Evolutionary conservation across 2,329 filamentous ascomycete species (phyloP), one percentile per base, ranked within the genome.

Genomic region (Penicillium hordei): DNA sequence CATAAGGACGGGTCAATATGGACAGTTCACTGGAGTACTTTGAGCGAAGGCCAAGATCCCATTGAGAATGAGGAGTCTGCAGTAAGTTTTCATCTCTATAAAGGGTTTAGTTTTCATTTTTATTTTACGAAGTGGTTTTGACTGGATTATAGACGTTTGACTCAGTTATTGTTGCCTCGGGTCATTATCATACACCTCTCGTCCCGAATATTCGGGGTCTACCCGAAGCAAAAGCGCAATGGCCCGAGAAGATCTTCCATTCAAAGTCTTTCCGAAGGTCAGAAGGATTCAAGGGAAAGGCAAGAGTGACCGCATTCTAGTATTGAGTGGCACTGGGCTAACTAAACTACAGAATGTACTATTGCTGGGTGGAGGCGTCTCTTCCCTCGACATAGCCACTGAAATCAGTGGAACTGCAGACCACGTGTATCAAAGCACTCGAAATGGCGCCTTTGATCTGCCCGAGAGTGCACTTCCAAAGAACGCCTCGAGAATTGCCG

Each of bases 381-480:
- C 83, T 0, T 80, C 82, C 0, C 78, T 73, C 38, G 82, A 85
- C 60, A 83, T 84, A 23, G 81, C 82, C 4, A 77, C 78, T 42
- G 82, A 84, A 59, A 72, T 83, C n/a, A 74, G 77, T 2, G 68
- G 72, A 0, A 57, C 78, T 5, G 80, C 80, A 3, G 73, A 73
- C 3, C 74, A 65, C 0, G 75, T 83, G 8, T 82, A 79, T 60
- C 82, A 84, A 63, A 86, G 83, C 60, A 84, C 84, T 1, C 78
- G 87, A 25, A 81, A 82, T 27, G 86, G 87, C 3, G 72, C 75
- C 0, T 88, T 86, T 57, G 87, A 89, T 66, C 70, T 87, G 0
- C 79, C 84, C 0, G 71, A 77, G 0, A 76, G 68, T 1, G 66
- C 86, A 19, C 75, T 89, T 0, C 86, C 87, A 0, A 68, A 75